Evolutionary conservation across 2,329 filamentous ascomycete genomes (phyloP).

Genomic region (Diaporthe sp.): DNA sequence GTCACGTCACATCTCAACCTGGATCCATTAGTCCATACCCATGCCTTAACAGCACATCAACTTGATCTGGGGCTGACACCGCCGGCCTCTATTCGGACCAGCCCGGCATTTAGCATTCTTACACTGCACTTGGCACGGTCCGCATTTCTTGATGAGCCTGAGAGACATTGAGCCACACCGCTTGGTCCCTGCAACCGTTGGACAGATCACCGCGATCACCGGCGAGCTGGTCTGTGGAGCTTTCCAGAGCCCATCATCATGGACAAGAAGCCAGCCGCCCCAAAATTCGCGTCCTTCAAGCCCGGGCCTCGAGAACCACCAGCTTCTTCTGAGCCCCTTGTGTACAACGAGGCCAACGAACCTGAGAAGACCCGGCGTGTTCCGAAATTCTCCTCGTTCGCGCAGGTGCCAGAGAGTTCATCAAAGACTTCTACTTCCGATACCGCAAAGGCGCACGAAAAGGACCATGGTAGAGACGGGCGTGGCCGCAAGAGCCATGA

Average conservation of each 20-base stretch:
- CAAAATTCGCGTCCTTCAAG: constrained; percentile 51
- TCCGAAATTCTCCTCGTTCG: constrained; percentile 49
- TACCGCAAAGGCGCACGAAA: not conserved
- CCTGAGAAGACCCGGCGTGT: constrained; percentile 44
- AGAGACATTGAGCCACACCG: not conserved
- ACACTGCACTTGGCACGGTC: not conserved
- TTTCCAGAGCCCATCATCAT: not conserved
- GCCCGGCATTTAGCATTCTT: not conserved
- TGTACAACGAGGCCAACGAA: not conserved
- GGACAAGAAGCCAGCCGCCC: constrained; percentile 46
- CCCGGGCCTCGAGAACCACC: constrained; percentile 41
- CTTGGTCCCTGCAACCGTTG: not conserved
- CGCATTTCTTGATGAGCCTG: not conserved
- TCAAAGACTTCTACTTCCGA: constrained; percentile 1
- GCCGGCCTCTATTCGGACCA: not conserved
- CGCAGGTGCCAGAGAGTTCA: constrained; percentile 1
- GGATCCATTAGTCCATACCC: not conserved
- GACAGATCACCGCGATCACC: not conserved
- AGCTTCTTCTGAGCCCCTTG: not conserved
- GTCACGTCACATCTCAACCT: not conserved
- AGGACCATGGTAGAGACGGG: not conserved
- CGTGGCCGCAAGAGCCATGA: constrained; percentile 29
- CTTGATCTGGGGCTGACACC: not conserved
- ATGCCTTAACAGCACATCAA: not conserved
- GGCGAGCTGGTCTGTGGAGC: not conserved